phyloP scores from a whole-genome alignment of 2,329 filamentous ascomycete species.

The Stagonosporopsis vannaccii region DNA sequence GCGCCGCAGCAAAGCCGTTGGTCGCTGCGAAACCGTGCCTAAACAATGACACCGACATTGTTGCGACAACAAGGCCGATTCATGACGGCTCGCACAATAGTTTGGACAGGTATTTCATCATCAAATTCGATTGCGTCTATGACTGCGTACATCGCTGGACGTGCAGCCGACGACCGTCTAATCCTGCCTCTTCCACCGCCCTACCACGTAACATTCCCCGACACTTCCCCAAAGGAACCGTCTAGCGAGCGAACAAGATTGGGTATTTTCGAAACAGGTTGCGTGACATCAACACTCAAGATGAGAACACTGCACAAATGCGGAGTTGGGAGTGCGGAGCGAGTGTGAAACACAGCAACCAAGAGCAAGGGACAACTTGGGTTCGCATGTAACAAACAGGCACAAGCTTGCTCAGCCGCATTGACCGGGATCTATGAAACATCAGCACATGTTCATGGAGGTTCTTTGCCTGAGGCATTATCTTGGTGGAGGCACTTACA shows the following conservation, averaged over 20 bases:
- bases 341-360: conserved; percentile 23
- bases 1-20: conserved; percentile 7
- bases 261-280: conserved; percentile 37
- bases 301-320: conserved; percentile 7
- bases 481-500: conserved; percentile 39
- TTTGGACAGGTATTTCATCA: neutral
- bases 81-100: neutral
- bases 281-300: conserved; percentile 31
- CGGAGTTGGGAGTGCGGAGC: conserved; percentile 14
- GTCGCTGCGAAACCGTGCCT: neutral
- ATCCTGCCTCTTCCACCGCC: conserved; percentile 3
- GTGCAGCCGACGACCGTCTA: conserved; percentile 5
- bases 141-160: conserved; percentile 12
- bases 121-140: neutral
- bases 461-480: neutral
- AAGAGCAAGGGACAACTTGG: conserved; percentile 18
- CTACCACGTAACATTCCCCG: conserved; percentile 4
- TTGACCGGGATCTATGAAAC: conserved; percentile 43
- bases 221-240: neutral
- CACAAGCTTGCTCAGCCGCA: conserved; percentile 36
- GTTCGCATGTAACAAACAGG: conserved; percentile 2
- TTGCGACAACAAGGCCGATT: neutral
- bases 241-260: conserved; percentile 32
- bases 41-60: neutral
- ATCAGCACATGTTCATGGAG: conserved; percentile 23